Conservation (phyloP, 805 yeast species). For the Clavispora fructus region DNA sequence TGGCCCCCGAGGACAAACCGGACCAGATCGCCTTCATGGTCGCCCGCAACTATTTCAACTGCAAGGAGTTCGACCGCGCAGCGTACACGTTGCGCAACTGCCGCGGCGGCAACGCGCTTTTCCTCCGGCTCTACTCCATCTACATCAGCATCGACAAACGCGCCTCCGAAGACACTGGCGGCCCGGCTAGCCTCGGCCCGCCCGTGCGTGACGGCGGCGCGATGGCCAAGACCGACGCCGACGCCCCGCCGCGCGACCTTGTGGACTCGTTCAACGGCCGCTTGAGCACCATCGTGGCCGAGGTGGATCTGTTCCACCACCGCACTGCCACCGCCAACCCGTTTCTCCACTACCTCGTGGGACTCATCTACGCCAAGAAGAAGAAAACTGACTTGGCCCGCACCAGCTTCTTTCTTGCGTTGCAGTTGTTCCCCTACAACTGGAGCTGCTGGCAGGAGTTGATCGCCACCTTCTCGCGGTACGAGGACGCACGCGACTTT, state of each 20-base stretch:
- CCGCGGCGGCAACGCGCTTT: conserved; percentile 46
- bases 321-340: conserved; percentile 39
- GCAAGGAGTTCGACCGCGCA: conserved; percentile 81
- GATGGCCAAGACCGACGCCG: conserved; percentile 1
- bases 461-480: conserved; percentile 50
- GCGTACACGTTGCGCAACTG: conserved; percentile 52
- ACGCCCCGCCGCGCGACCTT: conserved; percentile 5
- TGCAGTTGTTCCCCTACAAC: conserved; percentile 70
- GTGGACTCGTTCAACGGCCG: conserved; percentile 23
- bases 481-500: conserved; percentile 52
- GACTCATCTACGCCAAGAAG: conserved; percentile 59
- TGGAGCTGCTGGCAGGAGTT: conserved; percentile 95
- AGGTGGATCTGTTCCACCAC: conserved; percentile 30
- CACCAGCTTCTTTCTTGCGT: conserved; percentile 52
- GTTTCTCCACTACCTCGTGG: conserved; percentile 66
- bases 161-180: conserved; percentile 66
- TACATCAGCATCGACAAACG: conserved; percentile 75
- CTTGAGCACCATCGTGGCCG: conserved; percentile 33
- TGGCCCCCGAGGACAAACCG: conserved; percentile 26
- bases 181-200: conserved; percentile 44
- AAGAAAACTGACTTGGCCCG: conserved; percentile 60
- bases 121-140: conserved; percentile 63
- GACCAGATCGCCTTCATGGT: conserved; percentile 45
- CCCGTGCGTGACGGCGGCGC: background rate
- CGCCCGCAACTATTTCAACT: conserved; percentile 71